A percentile compares a stretch with the other conserved stretches of the same genome.
Evolutionary conservation across 2,329 filamentous ascomycete genomes (phyloP).

Genomic region (Sporothrix inflata): DNA sequence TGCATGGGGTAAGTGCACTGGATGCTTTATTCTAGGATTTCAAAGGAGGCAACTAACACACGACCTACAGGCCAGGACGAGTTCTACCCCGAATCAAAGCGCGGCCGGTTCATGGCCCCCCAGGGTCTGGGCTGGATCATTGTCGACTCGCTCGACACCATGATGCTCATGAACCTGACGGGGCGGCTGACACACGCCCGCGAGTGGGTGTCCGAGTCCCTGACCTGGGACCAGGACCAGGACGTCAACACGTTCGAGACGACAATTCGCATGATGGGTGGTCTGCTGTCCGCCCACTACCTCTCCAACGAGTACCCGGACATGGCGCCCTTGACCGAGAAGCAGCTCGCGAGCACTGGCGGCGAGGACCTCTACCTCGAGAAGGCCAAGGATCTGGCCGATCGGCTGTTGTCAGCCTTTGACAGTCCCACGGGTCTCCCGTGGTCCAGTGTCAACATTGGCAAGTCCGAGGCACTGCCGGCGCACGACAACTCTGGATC

Average conservation of each 20-base stretch:
- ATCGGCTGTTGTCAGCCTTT: conserved; percentile 84
- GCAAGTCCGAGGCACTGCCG: conserved; percentile 71
- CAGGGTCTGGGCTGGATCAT: conserved; percentile 98
- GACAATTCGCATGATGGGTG: conserved; percentile 95
- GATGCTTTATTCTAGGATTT: too few species aligned
- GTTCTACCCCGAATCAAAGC: conserved; percentile 81
- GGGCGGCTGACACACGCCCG: conserved; percentile 80
- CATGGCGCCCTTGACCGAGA: conserved; percentile 73
- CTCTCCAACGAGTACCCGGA: conserved; percentile 81
- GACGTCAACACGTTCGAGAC: conserved; percentile 98
- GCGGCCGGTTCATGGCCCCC: conserved; percentile 79
- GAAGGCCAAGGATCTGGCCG: conserved; percentile 90
- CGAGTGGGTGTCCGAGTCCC: conserved; percentile 80
- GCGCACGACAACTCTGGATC: conserved; percentile 86
- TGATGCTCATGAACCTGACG: conserved; percentile 98
- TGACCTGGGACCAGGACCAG: conserved; percentile 89
- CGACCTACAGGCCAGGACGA: conserved; percentile 70
- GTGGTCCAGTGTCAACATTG: conserved; percentile 87
- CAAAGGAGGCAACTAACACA: too few species aligned
- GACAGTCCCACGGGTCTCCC: conserved; percentile 86
- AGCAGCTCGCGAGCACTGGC: conserved; percentile 66
- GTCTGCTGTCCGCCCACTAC: conserved; percentile 90
- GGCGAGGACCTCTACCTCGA: conserved; percentile 94
- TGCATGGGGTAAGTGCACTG: conserved; percentile 76
- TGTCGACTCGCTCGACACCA: conserved; percentile 89